Evolutionary conservation across 768 basidiomycete species (phyloP), one percentile per base, ranked within the genome.

Genomic region (Kwoniella europaea): DNA sequence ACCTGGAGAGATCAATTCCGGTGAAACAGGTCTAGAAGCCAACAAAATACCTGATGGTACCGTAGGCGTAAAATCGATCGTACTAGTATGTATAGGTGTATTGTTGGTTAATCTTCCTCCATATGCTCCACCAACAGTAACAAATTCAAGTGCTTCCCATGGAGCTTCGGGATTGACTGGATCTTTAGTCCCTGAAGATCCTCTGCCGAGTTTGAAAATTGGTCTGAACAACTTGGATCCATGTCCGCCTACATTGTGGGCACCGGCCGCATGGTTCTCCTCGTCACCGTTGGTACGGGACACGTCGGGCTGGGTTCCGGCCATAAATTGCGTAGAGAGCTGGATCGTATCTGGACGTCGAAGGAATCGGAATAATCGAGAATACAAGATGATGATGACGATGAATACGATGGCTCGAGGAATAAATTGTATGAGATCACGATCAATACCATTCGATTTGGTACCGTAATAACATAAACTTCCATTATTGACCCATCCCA

Each of bases 321-420:
- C 63, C 42, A 71, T 67, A 57, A 73, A 74, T 61, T 72, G 73
- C 4, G 73, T 73, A 13, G 79, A 79, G 4, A 79, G 67, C 56
- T 77, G 76, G 58, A 83, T 79, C 15, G 77, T 81, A 64, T 83
- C 82, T 6, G 82, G 82, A 58, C 82, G 59, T 0, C 82, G 69
- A 0, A 83, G 72, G 71, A 83, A 83, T 1, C 55, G 53, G 74
- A 74, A 83, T 52, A 83, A 75, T 41, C 67, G 65, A 16, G 79
- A 74, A 65, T 83, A 83, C 0, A 82, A 71, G 10, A 71, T 58
- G 52, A 79, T 65, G 20, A 82, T 76, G 61, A 76, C 68, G 65
- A 79, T 50, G 63, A 83, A 83, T 24, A 82, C 81, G 24, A 77
- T 62, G 0, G 81, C 82, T 42, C 82, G 73, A 13, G 82, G 82